Percentiles rank a stretch among this genome's conserved stretches.
These are phyloP conservation scores for Colletotrichum filicis DNA, from an alignment of 2,329 filamentous ascomycete genomes.

Conservation along the genomic window DNA sequence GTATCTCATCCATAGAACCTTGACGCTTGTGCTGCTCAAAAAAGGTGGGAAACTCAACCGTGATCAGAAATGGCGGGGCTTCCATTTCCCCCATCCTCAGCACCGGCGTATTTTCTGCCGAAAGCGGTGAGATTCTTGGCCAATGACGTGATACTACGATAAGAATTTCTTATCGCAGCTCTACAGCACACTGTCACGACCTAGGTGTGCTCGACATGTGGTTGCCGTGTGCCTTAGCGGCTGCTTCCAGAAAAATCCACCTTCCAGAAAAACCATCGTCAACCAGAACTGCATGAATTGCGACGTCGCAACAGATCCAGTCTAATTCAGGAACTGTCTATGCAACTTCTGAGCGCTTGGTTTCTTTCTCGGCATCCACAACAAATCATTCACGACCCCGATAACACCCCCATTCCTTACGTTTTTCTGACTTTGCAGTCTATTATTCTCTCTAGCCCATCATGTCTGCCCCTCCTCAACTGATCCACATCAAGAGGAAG, in stretches of 20 bases:
- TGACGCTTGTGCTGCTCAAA: background rate
- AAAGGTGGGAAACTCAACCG: background rate
- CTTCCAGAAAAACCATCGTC: background rate
- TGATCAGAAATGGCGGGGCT: slow-evolving; percentile 4
- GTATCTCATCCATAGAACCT: background rate
- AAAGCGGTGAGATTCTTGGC: background rate
- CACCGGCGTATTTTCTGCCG: slow-evolving; percentile 9
- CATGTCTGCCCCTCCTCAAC: slow-evolving; percentile 68
- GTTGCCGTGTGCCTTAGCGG: background rate
- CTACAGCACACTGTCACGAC: background rate
- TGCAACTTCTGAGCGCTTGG: background rate
- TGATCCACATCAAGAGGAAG: slow-evolving; percentile 72
- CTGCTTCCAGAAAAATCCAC: slow-evolving; percentile 30
- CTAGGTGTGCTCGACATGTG: background rate
- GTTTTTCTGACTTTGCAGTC: too few species aligned
- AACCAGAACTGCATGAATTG: slow-evolving; percentile 6
- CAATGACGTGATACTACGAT: slow-evolving; percentile 14
- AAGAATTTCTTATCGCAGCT: slow-evolving; percentile 15
- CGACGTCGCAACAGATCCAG: slow-evolving; percentile 9
- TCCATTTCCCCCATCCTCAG: background rate
- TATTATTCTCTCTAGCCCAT: slow-evolving; percentile 1
- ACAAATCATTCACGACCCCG: background rate
- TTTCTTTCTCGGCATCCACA: background rate
- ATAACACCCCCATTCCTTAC: background rate
- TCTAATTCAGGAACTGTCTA: background rate